Evolutionary conservation across 768 basidiomycete species (phyloP).

Genomic region (Lactarius psammicola): DNA sequence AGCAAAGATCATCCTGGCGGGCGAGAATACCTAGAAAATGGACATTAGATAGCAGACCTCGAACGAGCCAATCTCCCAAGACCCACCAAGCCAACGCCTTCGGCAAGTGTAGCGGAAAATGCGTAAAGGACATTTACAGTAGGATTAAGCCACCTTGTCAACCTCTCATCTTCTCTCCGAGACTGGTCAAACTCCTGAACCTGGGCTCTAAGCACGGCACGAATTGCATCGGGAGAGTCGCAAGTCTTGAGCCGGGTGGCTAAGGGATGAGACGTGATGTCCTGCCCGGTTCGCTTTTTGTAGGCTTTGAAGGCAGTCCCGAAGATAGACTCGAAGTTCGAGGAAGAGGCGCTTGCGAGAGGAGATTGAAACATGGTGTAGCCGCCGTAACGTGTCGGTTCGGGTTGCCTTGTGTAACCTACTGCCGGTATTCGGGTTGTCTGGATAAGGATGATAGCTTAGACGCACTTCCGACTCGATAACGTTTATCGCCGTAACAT

Average conservation of each 20-base stretch:
- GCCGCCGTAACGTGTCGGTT: too few relatives aligned
- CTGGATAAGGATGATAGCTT: too few relatives aligned
- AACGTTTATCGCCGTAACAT: too few relatives aligned
- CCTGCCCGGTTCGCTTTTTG: not conserved
- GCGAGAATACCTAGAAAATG: not conserved
- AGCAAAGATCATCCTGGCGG: not conserved
- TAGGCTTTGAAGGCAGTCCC: not conserved
- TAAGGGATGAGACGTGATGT: not conserved
- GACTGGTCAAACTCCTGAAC: not conserved
- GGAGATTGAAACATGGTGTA: not conserved
- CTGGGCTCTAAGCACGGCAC: not conserved
- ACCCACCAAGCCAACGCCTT: not conserved
- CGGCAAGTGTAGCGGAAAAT: not conserved
- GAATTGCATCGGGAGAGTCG: not conserved
- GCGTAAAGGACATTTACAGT: not conserved
- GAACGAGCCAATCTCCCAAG: not conserved
- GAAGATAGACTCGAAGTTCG: not conserved
- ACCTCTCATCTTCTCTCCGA: not conserved
- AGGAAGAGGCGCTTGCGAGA: not conserved
- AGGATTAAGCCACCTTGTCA: conserved; percentile 6
- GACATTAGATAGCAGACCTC: not conserved
- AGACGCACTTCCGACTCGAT: too few relatives aligned
- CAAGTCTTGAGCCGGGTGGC: not conserved
- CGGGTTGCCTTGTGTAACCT: too few relatives aligned
- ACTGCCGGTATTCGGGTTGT: too few relatives aligned